These are phyloP conservation scores for Globisporangium cylindrosporum DNA, from an alignment of 352 stramenopile species.

Conservation along the genomic window DNA sequence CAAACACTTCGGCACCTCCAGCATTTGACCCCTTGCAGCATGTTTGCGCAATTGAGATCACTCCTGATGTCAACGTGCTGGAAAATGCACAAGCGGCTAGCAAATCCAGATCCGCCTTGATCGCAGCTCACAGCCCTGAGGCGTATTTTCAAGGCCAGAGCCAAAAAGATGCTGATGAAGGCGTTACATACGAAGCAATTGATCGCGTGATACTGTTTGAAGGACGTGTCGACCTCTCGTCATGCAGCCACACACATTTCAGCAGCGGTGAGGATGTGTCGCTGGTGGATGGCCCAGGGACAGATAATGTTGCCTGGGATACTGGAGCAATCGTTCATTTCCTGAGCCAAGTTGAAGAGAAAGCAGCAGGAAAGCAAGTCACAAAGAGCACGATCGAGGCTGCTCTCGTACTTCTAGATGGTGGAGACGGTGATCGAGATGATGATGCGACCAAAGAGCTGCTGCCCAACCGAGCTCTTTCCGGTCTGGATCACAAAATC, in stretches of 20 bases:
- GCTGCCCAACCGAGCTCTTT: background rate
- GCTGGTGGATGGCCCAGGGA: background rate
- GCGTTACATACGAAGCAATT: background rate
- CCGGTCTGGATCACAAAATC: background rate
- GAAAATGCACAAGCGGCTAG: background rate
- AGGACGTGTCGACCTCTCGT: background rate
- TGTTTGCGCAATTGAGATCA: conserved; percentile 33
- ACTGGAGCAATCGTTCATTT: background rate
- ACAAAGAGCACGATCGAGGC: background rate
- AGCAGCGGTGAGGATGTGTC: background rate
- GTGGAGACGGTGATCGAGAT: background rate
- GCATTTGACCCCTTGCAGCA: conserved; percentile 34
- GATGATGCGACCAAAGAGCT: background rate
- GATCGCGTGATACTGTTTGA: conserved; percentile 14
- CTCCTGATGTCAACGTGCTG: conserved; percentile 16
- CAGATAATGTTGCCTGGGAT: background rate
- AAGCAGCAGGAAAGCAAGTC: background rate
- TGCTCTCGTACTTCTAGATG: background rate
- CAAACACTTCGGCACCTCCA: background rate
- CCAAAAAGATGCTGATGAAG: background rate
- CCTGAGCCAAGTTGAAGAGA: background rate
- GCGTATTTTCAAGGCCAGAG: background rate
- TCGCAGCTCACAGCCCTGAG: background rate
- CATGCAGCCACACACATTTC: background rate
- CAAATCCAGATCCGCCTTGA: background rate